Evolutionary conservation across 139 green algal genomes (phyloP).

Genomic region (Raphidocelis subcapitata): DNA sequence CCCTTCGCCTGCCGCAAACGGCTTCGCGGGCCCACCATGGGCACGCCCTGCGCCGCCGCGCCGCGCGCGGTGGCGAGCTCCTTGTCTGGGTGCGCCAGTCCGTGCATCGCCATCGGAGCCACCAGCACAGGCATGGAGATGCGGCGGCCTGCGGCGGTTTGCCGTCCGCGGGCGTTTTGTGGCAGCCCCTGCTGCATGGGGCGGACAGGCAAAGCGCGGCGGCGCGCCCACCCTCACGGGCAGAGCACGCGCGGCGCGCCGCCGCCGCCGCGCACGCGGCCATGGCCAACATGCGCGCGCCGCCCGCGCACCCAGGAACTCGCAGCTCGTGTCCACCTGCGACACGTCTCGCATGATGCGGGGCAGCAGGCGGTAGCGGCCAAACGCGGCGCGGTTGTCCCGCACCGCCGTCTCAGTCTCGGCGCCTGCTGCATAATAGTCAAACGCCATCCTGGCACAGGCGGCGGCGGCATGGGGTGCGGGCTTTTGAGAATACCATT

Average conservation of each 20-base stretch:
- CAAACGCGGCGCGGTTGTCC: constrained; percentile 50
- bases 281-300: not conserved
- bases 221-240: too few relatives aligned
- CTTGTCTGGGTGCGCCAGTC: constrained; percentile 67
- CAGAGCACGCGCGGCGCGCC: too few relatives aligned
- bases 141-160: constrained; percentile 39
- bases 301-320: constrained; percentile 1
- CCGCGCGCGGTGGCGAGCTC: constrained; percentile 40
- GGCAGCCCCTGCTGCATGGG: too few relatives aligned
- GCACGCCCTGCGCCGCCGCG: not conserved
- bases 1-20: too few relatives aligned
- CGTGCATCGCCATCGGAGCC: constrained; percentile 84
- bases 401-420: constrained; percentile 44
- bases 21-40: constrained; percentile 38
- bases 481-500: too few relatives aligned
- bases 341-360: constrained; percentile 60
- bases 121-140: constrained; percentile 69
- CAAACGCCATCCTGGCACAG: constrained; percentile 30
- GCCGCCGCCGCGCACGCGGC: too few relatives aligned
- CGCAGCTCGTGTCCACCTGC: constrained; percentile 28
- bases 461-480: too few relatives aligned
- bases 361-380: constrained; percentile 51
- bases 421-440: constrained; percentile 53
- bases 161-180: too few relatives aligned
- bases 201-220: too few relatives aligned